phyloP scores from a whole-genome alignment of 352 stramenopile genomes.

The Phytophthora sp. region DNA sequence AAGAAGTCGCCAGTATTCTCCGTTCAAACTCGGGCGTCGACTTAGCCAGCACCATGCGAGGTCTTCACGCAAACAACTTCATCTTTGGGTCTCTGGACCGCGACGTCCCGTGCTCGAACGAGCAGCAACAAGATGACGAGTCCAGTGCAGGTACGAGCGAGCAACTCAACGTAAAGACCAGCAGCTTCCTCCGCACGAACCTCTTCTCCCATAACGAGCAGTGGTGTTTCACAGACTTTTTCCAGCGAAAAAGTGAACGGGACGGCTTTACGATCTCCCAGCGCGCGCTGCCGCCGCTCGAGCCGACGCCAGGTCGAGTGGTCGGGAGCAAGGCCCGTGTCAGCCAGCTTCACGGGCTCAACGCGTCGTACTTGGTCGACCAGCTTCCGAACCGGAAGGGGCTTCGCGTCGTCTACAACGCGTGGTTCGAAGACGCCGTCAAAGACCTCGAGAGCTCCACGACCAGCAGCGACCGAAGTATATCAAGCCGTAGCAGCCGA shows the following conservation, averaged over 20 bases:
- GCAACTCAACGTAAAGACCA: conserved; percentile 46
- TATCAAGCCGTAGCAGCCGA: too few species aligned
- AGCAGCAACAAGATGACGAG: conserved; percentile 2
- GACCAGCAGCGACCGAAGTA: conserved; percentile 6
- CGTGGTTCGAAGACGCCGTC: conserved; percentile 24
- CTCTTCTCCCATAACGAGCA: conserved; percentile 30
- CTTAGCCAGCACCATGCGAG: conserved; percentile 37
- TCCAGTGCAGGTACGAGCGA: not conserved
- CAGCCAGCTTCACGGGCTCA: conserved; percentile 45
- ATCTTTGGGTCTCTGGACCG: conserved; percentile 46
- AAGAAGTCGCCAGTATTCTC: conserved; percentile 37
- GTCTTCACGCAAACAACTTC: conserved; percentile 42
- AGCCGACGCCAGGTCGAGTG: conserved; percentile 28
- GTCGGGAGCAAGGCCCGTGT: conserved; percentile 33
- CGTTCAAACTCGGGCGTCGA: conserved; percentile 21
- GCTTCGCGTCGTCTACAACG: conserved; percentile 51
- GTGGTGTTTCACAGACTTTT: conserved; percentile 1
- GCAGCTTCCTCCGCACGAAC: conserved; percentile 37
- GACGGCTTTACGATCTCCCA: conserved; percentile 47
- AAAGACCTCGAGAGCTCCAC: conserved; percentile 4
- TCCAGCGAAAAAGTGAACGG: conserved; percentile 31
- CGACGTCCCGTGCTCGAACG: conserved; percentile 22
- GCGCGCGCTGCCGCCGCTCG: conserved; percentile 25
- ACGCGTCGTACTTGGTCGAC: conserved; percentile 42
- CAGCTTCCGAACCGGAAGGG: conserved; percentile 38